Evolutionary conservation across 2,329 filamentous ascomycete species (phyloP).

Genomic region (Hirsutella rhossiliensis): DNA sequence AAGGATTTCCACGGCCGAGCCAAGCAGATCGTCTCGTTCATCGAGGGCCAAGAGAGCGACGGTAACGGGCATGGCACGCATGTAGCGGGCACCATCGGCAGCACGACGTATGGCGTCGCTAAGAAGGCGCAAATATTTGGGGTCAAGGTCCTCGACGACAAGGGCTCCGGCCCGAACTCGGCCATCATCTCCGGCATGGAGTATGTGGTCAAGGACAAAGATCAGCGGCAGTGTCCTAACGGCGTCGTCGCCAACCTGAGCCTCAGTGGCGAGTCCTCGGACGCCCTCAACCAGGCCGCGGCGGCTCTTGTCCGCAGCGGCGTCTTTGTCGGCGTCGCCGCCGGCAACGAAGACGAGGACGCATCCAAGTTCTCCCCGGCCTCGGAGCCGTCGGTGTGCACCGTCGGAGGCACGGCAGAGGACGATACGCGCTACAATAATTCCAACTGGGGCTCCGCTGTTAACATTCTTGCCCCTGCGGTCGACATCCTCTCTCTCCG

Average conservation of each 20-base stretch:
- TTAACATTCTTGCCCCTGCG: constrained; percentile 34
- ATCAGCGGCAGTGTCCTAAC: constrained; percentile 20
- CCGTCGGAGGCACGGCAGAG: constrained; percentile 29
- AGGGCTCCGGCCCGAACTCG: constrained; percentile 21
- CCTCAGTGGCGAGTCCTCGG: constrained; percentile 29
- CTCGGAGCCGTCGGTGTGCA: constrained; percentile 29
- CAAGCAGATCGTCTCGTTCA: constrained; percentile 19
- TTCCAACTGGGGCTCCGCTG: constrained; percentile 33
- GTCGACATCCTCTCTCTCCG: constrained; percentile 29
- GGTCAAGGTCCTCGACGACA: constrained; percentile 23
- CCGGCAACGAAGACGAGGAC: constrained; percentile 32
- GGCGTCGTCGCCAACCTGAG: constrained; percentile 38
- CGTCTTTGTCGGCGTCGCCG: constrained; percentile 37
- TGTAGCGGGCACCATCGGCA: constrained; percentile 21
- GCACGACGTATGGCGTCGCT: constrained; percentile 25
- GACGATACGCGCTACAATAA: constrained; percentile 24
- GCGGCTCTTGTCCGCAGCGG: constrained; percentile 26
- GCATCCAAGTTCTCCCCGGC: constrained; percentile 28
- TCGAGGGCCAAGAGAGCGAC: constrained; percentile 16
- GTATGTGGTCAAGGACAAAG: constrained; percentile 22
- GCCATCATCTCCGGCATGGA: constrained; percentile 28
- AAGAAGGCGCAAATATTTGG: constrained; percentile 24
- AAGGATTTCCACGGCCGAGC: constrained; percentile 27
- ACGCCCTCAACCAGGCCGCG: constrained; percentile 33
- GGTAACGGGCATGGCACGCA: constrained; percentile 24